Conservation (phyloP, 2,329 filamentous ascomycete genomes). For the Hymenotorrendiella dingleyae region DNA sequence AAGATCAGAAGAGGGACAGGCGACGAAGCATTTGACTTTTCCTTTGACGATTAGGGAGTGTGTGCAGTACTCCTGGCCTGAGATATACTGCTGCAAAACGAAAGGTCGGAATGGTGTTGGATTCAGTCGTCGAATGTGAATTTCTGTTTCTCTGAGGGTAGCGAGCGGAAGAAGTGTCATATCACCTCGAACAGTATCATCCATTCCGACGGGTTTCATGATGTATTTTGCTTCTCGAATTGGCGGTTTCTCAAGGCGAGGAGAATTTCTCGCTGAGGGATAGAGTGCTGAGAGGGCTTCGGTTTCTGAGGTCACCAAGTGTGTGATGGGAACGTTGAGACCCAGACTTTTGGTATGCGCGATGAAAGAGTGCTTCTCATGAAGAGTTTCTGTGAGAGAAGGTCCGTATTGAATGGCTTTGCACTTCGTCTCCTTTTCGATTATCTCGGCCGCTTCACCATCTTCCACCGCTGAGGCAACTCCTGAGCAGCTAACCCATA, state of each 20-base stretch:
- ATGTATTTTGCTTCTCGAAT: constrained; percentile 45
- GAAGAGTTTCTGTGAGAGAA: constrained; percentile 49
- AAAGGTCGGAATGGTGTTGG: constrained; percentile 41
- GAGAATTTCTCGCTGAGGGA: constrained; percentile 5
- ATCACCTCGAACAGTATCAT: constrained; percentile 52
- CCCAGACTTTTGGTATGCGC: constrained; percentile 47
- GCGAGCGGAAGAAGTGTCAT: constrained; percentile 60
- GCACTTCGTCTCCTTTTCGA: constrained; percentile 53
- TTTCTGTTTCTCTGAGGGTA: constrained; percentile 46
- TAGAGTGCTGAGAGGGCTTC: constrained; percentile 49
- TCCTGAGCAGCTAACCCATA: constrained; percentile 53
- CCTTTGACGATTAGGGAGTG: constrained; percentile 64
- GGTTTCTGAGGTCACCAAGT: constrained; percentile 46
- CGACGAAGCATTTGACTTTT: constrained; percentile 58
- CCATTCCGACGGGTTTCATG: constrained; percentile 59
- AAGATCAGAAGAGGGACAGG: constrained; percentile 57
- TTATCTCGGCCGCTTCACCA: constrained; percentile 54
- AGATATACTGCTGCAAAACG: constrained; percentile 64
- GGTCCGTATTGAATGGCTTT: constrained; percentile 58
- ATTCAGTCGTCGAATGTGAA: constrained; percentile 46
- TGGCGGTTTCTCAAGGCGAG: constrained; percentile 9
- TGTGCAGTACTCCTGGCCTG: constrained; percentile 62
- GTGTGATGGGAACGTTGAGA: constrained; percentile 47
- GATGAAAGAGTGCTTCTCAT: constrained; percentile 62
- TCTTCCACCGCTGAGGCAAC: constrained; percentile 61